phyloP scores from a whole-genome alignment of 306 rosid genomes.

The Leucaena leucocephala region DNA sequence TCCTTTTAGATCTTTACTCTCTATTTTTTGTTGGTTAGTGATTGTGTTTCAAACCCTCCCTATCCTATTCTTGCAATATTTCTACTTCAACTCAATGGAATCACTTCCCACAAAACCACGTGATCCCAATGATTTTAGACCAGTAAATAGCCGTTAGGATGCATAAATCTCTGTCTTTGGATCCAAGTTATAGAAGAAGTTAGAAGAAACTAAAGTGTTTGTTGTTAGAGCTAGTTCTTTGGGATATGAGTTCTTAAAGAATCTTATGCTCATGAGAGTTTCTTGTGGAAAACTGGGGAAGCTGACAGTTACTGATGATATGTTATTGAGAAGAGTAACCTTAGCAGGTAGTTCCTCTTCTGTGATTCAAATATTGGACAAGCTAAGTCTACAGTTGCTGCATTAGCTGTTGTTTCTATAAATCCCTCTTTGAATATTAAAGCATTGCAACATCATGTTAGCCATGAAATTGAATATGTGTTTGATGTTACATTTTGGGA shows the following conservation, averaged over 20 bases:
- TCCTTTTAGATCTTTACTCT: not conserved
- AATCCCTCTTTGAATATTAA: slow-evolving; percentile 62
- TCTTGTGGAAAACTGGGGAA: slow-evolving; percentile 82
- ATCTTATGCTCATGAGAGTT: slow-evolving; percentile 94
- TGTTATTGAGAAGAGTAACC: slow-evolving; percentile 97
- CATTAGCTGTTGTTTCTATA: slow-evolving; percentile 73
- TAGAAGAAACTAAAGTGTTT: slow-evolving; percentile 80
- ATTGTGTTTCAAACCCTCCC: slow-evolving; percentile 27
- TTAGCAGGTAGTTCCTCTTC: slow-evolving; percentile 95
- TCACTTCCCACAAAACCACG: slow-evolving; percentile 87
- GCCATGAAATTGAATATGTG: slow-evolving; percentile 79
- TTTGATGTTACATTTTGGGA: slow-evolving; percentile 82
- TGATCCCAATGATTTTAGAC: slow-evolving; percentile 75
- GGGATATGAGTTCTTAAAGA: slow-evolving; percentile 91
- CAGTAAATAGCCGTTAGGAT: slow-evolving; percentile 86
- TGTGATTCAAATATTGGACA: slow-evolving; percentile 99
- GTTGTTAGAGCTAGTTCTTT: slow-evolving; percentile 97
- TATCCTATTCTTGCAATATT: slow-evolving; percentile 60
- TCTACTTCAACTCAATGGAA: slow-evolving; percentile 93
- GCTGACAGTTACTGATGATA: slow-evolving; percentile 89
- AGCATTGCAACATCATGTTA: slow-evolving; percentile 82
- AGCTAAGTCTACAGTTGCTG: slow-evolving; percentile 94
- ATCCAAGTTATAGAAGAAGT: slow-evolving; percentile 79
- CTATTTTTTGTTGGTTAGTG: slow-evolving; percentile 20
- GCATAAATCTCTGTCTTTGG: slow-evolving; percentile 97